phyloP scores from a whole-genome alignment of 2,329 filamentous ascomycete species.

The Chaetothyriales sp. region DNA sequence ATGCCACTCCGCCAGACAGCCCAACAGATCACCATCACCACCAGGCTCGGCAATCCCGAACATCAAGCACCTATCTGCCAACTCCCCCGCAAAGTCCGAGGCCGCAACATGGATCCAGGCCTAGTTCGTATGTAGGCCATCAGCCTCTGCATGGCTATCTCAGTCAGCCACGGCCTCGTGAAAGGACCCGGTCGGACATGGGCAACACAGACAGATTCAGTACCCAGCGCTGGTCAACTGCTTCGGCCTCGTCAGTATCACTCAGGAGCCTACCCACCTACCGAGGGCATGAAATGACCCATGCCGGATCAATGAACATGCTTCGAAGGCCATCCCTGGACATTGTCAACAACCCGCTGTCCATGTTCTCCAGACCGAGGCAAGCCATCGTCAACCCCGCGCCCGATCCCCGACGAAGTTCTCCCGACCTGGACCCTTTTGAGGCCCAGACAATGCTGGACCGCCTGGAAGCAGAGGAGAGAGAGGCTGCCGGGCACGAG shows the following conservation, averaged over 20 bases:
- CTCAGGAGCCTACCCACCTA: slow-evolving; percentile 9
- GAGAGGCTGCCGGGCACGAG: not conserved
- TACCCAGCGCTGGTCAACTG: not conserved
- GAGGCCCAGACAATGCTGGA: not conserved
- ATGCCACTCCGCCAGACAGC: not conserved
- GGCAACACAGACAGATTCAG: not conserved
- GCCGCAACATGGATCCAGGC: not conserved
- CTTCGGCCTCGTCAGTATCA: slow-evolving; percentile 8
- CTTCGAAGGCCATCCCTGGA: slow-evolving; percentile 11
- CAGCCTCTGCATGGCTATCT: not conserved
- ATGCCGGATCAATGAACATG: slow-evolving; percentile 16
- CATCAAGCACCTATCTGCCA: slow-evolving; percentile 6
- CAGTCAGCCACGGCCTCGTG: not conserved
- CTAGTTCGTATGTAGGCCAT: slow-evolving; percentile 5
- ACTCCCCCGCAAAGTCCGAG: slow-evolving; percentile 8
- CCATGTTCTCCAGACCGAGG: slow-evolving; percentile 15
- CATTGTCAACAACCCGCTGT: slow-evolving; percentile 16
- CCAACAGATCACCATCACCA: not conserved
- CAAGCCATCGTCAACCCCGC: slow-evolving; percentile 13
- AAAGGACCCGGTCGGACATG: not conserved
- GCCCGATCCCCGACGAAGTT: slow-evolving; percentile 4
- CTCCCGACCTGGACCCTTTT: not conserved
- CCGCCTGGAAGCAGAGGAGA: not conserved
- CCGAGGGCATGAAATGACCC: slow-evolving; percentile 15
- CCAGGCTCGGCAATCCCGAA: not conserved